phyloP scores from a whole-genome alignment of 1,284 basidiomycete species.

The Boletus smithii region DNA sequence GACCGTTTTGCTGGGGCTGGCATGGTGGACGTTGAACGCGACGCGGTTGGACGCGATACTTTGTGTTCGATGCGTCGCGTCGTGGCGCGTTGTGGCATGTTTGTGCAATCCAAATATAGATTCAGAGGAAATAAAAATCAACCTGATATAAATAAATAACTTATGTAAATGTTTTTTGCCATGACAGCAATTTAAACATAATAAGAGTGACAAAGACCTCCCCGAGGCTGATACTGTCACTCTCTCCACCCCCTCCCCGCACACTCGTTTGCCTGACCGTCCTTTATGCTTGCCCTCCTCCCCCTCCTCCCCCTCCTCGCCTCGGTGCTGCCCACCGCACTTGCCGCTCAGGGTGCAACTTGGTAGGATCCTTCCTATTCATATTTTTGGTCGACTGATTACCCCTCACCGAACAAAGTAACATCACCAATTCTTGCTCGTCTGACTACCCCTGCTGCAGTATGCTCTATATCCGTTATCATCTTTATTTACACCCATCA shows the following conservation, averaged over 20 bases:
- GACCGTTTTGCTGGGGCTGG: conserved; percentile 30
- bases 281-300: conserved; percentile 24
- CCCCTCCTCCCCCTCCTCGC: conserved; percentile 19
- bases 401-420: conserved; percentile 39
- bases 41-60: conserved; percentile 1
- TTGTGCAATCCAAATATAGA: conserved; percentile 14
- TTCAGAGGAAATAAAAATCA: not conserved
- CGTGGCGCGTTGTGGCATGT: conserved; percentile 19
- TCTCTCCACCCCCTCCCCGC: not conserved
- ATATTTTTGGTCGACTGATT: not conserved
- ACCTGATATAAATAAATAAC: not conserved
- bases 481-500: conserved; percentile 1
- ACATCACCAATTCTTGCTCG: conserved; percentile 52
- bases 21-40: conserved; percentile 16
- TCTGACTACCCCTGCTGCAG: conserved; percentile 67
- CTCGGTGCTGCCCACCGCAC: conserved; percentile 12
- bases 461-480: conserved; percentile 30
- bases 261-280: conserved; percentile 19
- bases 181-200: not conserved
- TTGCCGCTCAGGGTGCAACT: conserved; percentile 27
- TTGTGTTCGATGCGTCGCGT: conserved; percentile 5
- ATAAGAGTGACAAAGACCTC: not conserved
- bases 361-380: conserved; percentile 18
- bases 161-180: not conserved
- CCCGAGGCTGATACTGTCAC: not conserved